A percentile compares a stretch with the other conserved stretches of the same genome.
These are phyloP conservation scores for Glycine tomentella DNA, from an alignment of 306 rosid species.

Conservation along the genomic window DNA sequence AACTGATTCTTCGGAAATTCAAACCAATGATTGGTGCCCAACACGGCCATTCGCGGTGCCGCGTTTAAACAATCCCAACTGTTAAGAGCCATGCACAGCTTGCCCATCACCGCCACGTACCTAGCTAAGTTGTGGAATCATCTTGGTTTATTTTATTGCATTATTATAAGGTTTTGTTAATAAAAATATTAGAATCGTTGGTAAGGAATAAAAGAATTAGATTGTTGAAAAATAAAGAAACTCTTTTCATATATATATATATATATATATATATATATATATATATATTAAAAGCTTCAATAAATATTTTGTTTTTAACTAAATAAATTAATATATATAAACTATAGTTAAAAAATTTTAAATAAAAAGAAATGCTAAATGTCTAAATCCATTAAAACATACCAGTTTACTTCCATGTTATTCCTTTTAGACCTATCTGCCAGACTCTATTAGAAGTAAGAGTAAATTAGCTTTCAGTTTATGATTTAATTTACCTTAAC, in stretches of 20 bases:
- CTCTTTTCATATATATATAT: too few relatives aligned
- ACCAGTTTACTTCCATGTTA: too few relatives aligned
- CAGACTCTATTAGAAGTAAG: too few relatives aligned
- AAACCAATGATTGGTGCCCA: conserved; percentile 16
- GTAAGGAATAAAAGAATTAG: background rate
- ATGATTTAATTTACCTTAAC: too few relatives aligned
- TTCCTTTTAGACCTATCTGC: too few relatives aligned
- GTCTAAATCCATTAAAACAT: too few relatives aligned
- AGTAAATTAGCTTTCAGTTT: too few relatives aligned
- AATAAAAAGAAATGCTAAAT: background rate
- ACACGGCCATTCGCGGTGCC: conserved; percentile 48
- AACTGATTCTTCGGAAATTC: background rate
- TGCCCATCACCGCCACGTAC: conserved; percentile 9
- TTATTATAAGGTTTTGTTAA: background rate
- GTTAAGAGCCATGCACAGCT: conserved; percentile 31
- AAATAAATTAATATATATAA: too few relatives aligned
- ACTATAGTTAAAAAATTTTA: too few relatives aligned
- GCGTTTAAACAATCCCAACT: conserved; percentile 31
- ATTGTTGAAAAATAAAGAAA: background rate
- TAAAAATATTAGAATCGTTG: background rate
- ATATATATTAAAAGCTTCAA: too few relatives aligned
- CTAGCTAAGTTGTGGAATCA: background rate
- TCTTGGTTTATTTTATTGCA: background rate
- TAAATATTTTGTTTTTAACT: too few relatives aligned
- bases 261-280: too few relatives aligned